phyloP scores from a whole-genome alignment of 768 basidiomycete species.

The Hebeloma cylindrosporum region DNA sequence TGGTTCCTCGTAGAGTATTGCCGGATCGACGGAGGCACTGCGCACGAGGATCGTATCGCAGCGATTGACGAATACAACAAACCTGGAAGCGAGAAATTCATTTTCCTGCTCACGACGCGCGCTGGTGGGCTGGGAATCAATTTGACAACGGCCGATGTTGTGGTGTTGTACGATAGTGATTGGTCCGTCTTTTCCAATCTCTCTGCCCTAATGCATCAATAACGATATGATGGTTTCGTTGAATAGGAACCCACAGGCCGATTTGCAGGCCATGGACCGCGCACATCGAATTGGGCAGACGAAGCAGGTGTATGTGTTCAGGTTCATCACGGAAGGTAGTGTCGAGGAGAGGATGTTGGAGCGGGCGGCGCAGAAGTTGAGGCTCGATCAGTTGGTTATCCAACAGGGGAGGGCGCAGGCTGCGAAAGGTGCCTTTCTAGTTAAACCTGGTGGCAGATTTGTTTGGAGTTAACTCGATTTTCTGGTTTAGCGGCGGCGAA shows the following conservation, averaged over 20 bases:
- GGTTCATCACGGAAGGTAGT: slow-evolving; percentile 95
- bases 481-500: slow-evolving; percentile 70
- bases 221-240: not conserved
- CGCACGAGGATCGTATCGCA: slow-evolving; percentile 92
- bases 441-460: not conserved
- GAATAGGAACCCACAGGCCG: slow-evolving; percentile 94
- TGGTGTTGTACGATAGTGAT: slow-evolving; percentile 94
- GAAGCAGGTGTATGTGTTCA: slow-evolving; percentile 95
- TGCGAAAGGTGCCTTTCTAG: slow-evolving; percentile 58
- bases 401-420: slow-evolving; percentile 89
- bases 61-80: slow-evolving; percentile 99
- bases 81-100: slow-evolving; percentile 91
- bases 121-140: slow-evolving; percentile 98
- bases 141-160: slow-evolving; percentile 90
- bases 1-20: slow-evolving; percentile 70
- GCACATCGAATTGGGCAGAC: slow-evolving; percentile 97
- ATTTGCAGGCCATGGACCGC: slow-evolving; percentile 98
- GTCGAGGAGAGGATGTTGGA: slow-evolving; percentile 96
- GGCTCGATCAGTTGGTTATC: slow-evolving; percentile 94
- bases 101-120: slow-evolving; percentile 94
- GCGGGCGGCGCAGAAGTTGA: slow-evolving; percentile 91
- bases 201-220: not conserved
- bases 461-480: slow-evolving; percentile 2
- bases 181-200: slow-evolving; percentile 52
- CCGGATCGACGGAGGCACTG: slow-evolving; percentile 93